These are phyloP conservation scores for Knufia petricola DNA, from an alignment of 2,329 filamentous ascomycete species.

Conservation along the genomic window DNA sequence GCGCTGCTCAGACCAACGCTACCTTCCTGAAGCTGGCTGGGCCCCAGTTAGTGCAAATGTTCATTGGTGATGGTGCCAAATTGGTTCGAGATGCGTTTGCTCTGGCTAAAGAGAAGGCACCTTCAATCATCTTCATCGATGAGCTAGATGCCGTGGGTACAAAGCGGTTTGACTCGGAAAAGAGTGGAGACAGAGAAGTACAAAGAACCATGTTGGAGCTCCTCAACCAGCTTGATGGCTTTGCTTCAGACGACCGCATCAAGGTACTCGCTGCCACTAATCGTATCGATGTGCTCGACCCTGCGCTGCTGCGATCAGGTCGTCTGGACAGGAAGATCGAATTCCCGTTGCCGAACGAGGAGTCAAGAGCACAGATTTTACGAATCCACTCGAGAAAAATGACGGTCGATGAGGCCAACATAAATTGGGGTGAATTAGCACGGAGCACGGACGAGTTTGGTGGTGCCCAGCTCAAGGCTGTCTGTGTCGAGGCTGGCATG, in stretches of 20 bases:
- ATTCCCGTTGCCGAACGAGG: constrained; percentile 95
- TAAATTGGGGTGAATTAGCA: constrained; percentile 94
- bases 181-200: constrained; percentile 94
- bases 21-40: constrained; percentile 98
- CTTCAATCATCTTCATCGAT: constrained; percentile 98
- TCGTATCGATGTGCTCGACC: constrained; percentile 86
- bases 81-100: constrained; percentile 96
- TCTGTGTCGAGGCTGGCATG: constrained; percentile 98
- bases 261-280: constrained; percentile 94
- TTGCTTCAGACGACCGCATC: constrained; percentile 92
- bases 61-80: constrained; percentile 97
- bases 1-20: constrained; percentile 93
- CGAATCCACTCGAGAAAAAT: constrained; percentile 98
- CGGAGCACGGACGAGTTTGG: constrained; percentile 98
- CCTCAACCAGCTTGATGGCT: constrained; percentile 95
- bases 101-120: constrained; percentile 95
- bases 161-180: constrained; percentile 97
- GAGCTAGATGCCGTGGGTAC: constrained; percentile 97
- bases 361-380: constrained; percentile 91
- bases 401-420: constrained; percentile 71
- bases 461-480: constrained; percentile 93
- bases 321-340: constrained; percentile 96
- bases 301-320: constrained; percentile 79
- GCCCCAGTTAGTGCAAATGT: constrained; percentile 98
- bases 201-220: constrained; percentile 98